phyloP scores from a whole-genome alignment of 106 monocot genomes.

The Apostasia ramifera region DNA sequence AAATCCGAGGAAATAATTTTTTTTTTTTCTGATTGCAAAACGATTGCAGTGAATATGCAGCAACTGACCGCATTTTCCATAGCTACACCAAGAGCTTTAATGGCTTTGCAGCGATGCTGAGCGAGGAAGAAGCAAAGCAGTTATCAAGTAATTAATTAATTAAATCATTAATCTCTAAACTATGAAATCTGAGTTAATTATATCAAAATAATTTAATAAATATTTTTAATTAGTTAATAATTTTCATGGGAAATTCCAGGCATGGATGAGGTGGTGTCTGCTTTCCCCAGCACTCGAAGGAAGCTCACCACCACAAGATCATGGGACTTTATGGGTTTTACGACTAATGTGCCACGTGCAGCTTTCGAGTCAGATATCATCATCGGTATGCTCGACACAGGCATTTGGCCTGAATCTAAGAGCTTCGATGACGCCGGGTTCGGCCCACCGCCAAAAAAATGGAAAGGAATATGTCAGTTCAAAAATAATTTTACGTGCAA shows the following conservation, averaged over 20 bases:
- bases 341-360: too few relatives aligned
- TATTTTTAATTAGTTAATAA: neutral
- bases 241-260: neutral
- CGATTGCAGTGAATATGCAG: neutral
- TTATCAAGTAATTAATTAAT: slow-evolving; percentile 10
- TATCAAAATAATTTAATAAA: neutral
- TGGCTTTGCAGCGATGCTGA: slow-evolving; percentile 23
- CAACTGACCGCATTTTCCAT: slow-evolving; percentile 3
- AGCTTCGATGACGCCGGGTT: slow-evolving; percentile 31
- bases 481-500: slow-evolving; percentile 27
- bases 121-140: slow-evolving; percentile 7
- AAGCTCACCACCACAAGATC: too few relatives aligned
- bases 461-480: slow-evolving; percentile 28
- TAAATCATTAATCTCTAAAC: neutral
- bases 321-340: too few relatives aligned
- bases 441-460: slow-evolving; percentile 23
- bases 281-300: too few relatives aligned
- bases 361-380: too few relatives aligned
- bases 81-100: slow-evolving; percentile 30
- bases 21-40: too few relatives aligned
- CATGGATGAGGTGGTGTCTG: slow-evolving; percentile 9
- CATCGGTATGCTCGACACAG: neutral
- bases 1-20: too few relatives aligned
- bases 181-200: neutral
- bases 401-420: slow-evolving; percentile 33